Percentiles rank a stretch among this genome's conserved stretches.
Conservation (phyloP, 2,329 filamentous ascomycete genomes). For the Xylaria arbuscula region DNA sequence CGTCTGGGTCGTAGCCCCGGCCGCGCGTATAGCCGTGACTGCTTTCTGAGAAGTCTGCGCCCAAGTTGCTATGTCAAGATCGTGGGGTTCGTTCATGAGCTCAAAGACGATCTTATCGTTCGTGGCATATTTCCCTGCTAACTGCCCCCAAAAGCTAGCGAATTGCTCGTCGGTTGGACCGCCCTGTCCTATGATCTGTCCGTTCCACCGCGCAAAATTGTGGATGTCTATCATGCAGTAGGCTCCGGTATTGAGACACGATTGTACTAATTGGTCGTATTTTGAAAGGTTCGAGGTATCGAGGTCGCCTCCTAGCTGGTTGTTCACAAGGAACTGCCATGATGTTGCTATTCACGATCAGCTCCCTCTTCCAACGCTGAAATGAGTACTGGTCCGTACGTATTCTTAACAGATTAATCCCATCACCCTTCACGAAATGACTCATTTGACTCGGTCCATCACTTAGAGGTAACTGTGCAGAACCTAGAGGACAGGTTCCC, state of each 20-base stretch:
- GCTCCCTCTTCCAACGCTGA: neutral
- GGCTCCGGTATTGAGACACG: constrained; percentile 66
- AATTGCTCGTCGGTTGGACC: constrained; percentile 68
- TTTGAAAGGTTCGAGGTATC: constrained; percentile 59
- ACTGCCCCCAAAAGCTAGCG: constrained; percentile 64
- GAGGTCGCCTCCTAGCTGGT: constrained; percentile 61
- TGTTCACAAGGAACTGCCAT: constrained; percentile 70
- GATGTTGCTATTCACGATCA: constrained; percentile 54
- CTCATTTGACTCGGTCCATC: constrained; percentile 63
- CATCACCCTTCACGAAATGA: constrained; percentile 65
- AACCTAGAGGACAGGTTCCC: constrained; percentile 54
- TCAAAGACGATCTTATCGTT: constrained; percentile 61
- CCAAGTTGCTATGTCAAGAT: constrained; percentile 67
- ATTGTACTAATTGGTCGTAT: constrained; percentile 67
- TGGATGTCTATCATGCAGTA: constrained; percentile 70
- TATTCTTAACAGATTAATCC: constrained; percentile 67
- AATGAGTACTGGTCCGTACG: constrained; percentile 49
- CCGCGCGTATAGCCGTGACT: constrained; percentile 72
- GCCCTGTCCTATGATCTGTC: constrained; percentile 71
- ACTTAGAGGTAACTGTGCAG: constrained; percentile 52
- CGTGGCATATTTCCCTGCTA: constrained; percentile 63
- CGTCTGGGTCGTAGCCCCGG: constrained; percentile 71
- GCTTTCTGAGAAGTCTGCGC: constrained; percentile 69
- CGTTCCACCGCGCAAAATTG: constrained; percentile 71
- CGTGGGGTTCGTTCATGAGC: constrained; percentile 73